Percentiles rank a stretch among this genome's conserved stretches.
phyloP scores from a whole-genome alignment of 495 filamentous ascomycete species.

The Neurospora sp. region DNA sequence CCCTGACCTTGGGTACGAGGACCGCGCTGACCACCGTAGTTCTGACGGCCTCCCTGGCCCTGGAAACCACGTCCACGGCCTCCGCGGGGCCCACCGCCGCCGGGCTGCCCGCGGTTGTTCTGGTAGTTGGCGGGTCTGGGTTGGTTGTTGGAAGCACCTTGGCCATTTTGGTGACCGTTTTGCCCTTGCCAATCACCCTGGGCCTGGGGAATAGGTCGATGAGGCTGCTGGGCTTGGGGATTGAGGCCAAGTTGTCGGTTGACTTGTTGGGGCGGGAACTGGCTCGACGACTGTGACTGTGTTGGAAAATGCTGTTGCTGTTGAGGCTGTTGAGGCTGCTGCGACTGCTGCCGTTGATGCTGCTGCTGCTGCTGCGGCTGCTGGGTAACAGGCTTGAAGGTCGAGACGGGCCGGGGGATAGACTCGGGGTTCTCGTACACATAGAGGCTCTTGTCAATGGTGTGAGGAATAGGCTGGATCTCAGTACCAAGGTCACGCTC shows the following conservation, averaged over 20 bases:
- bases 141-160: constrained; percentile 10
- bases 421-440: constrained; percentile 94
- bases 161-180: constrained; percentile 15
- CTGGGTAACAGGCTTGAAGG: constrained; percentile 23
- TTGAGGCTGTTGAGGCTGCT: constrained; percentile 17
- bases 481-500: constrained; percentile 96
- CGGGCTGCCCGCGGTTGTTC: constrained; percentile 27
- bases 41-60: constrained; percentile 28
- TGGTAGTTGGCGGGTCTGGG: constrained; percentile 26
- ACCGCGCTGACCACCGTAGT: constrained; percentile 35
- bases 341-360: constrained; percentile 11
- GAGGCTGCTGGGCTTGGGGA: constrained; percentile 8
- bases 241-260: constrained; percentile 17
- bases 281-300: constrained; percentile 15
- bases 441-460: constrained; percentile 96
- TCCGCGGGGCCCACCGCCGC: constrained; percentile 13
- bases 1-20: constrained; percentile 19
- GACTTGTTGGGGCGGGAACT: constrained; percentile 10
- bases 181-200: constrained; percentile 19
- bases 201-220: constrained; percentile 1
- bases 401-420: constrained; percentile 68
- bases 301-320: constrained; percentile 5
- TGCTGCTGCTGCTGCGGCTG: constrained; percentile 21
- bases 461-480: constrained; percentile 86
- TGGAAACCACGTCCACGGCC: constrained; percentile 17